Evolutionary conservation across 2,329 filamentous ascomycete genomes (phyloP).

Genomic region (Tolypocladium album): DNA sequence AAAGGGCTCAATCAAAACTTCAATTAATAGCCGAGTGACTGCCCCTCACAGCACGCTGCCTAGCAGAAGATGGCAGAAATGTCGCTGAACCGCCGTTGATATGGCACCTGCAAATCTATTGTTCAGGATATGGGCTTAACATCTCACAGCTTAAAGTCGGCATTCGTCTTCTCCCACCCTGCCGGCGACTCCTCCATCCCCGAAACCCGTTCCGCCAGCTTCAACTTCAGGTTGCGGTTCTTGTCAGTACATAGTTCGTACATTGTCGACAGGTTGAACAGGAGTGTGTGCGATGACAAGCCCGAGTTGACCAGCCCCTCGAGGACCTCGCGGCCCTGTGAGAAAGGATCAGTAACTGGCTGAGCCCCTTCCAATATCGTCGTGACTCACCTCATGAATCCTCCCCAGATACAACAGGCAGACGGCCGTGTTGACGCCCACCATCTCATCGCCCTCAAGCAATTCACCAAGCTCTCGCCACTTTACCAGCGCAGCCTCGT

Average conservation of each 20-base stretch:
- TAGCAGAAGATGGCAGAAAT: too few species aligned
- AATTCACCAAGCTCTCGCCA: conserved; percentile 45
- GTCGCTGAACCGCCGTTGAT: too few species aligned
- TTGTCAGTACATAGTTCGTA: conserved; percentile 86
- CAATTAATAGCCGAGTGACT: too few species aligned
- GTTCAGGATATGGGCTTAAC: neutral
- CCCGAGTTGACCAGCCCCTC: conserved; percentile 53
- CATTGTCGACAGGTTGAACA: conserved; percentile 84
- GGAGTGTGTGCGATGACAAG: conserved; percentile 62
- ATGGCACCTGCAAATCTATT: too few species aligned
- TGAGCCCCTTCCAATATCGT: neutral
- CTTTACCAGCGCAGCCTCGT: conserved; percentile 47
- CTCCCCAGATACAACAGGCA: conserved; percentile 72
- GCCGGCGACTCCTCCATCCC: conserved; percentile 40
- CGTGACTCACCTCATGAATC: conserved; percentile 52
- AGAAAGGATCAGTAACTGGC: conserved; percentile 5
- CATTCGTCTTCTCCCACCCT: conserved; percentile 62
- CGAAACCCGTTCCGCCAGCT: conserved; percentile 60
- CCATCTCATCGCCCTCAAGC: conserved; percentile 49
- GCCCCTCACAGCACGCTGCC: too few species aligned
- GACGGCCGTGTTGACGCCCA: conserved; percentile 74
- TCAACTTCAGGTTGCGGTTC: conserved; percentile 57
- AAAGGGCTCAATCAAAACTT: too few species aligned
- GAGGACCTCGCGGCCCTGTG: conserved; percentile 54
- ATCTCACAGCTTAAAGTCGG: conserved; percentile 62